Base-by-base conservation (phyloP, 1,284 basidiomycete genomes). In the Moesziomyces sp. region DNA sequence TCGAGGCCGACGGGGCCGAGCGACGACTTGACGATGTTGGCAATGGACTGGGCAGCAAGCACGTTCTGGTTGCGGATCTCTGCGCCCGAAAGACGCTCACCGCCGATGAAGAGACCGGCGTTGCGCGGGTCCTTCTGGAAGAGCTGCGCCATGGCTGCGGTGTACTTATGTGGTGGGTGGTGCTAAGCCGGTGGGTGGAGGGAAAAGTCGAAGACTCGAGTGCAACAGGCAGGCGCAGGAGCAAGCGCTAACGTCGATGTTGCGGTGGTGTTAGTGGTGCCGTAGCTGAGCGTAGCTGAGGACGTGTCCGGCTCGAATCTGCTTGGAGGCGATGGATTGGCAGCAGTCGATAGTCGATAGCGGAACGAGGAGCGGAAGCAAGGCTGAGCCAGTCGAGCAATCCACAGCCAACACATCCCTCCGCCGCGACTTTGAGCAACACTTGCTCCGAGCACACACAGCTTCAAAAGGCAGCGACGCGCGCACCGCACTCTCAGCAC, bases 21-120 rank as follows among this genome's bases (percentile, higher is more conserved):
- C 48, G 94, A 97, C 79, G 93, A 97, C 88, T 97, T 98, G 58
- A 99, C 90, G 78, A 98, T 92, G 86, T 99, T 99, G 71, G 97
- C 93, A 80, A 99, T 97, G 11, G 94, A 91, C 84, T 94, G 92
- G 50, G 95, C 96, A 49, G 97, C 96, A 79, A 94, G 90, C 77
- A 99, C 97, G 71, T 86, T 86, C 86, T 97, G 94, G 87, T 97
- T 94, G 70, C 95, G 90, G 62, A 98, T 93, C 85, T 97, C 95
- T 83, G 95, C 93, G 11, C 95, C 95, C 80, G 93, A 92, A 38
- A 96, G 90, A 83, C 95, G 89, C 86, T 96, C 92, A 44, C 95
- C 95, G 68, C 95, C 95, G 46, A 97, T 88, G 85, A 98, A 97
- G 53, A 83, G 80, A 47, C 82, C 82, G 45, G 80, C 75, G 49